phyloP scores from a whole-genome alignment of 768 basidiomycete species.

The Mycena galericulata region DNA sequence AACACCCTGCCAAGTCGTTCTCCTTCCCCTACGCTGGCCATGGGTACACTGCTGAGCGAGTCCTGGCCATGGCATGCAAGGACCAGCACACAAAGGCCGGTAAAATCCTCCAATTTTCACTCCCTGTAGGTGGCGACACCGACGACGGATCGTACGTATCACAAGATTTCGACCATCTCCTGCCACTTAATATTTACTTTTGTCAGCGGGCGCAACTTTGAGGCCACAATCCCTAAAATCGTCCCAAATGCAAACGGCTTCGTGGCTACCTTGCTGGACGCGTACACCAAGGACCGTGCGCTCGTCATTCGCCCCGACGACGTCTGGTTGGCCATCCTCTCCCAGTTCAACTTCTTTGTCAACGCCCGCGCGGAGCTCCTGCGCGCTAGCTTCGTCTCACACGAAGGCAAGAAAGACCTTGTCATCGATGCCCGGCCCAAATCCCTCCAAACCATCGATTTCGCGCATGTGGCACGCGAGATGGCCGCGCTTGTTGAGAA shows the following conservation, averaged over 20 bases:
- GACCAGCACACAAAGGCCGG: slow-evolving; percentile 12
- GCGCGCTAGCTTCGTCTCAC: slow-evolving; percentile 45
- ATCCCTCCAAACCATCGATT: slow-evolving; percentile 36
- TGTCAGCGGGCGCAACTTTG: background rate
- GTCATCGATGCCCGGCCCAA: background rate
- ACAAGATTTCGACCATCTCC: background rate
- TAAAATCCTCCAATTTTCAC: slow-evolving; percentile 8
- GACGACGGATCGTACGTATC: slow-evolving; percentile 14
- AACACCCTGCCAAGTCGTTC: slow-evolving; percentile 10
- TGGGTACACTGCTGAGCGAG: background rate
- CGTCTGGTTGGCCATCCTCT: slow-evolving; percentile 58
- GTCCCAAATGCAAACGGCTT: slow-evolving; percentile 8
- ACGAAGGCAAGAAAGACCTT: slow-evolving; percentile 40
- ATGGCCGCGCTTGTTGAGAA: slow-evolving; percentile 41
- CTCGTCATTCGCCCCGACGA: slow-evolving; percentile 63
- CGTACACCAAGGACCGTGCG: slow-evolving; percentile 24
- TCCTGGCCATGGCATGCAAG: background rate
- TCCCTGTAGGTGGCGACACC: background rate
- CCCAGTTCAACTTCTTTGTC: slow-evolving; percentile 55
- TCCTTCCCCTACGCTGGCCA: background rate
- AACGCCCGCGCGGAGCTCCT: no score
- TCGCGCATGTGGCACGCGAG: slow-evolving; percentile 38
- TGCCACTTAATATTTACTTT: background rate
- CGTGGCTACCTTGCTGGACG: slow-evolving; percentile 13
- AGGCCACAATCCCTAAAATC: background rate